Evolutionary conservation across 441 rosid species (phyloP).

Genomic region (Capsella rubella): DNA sequence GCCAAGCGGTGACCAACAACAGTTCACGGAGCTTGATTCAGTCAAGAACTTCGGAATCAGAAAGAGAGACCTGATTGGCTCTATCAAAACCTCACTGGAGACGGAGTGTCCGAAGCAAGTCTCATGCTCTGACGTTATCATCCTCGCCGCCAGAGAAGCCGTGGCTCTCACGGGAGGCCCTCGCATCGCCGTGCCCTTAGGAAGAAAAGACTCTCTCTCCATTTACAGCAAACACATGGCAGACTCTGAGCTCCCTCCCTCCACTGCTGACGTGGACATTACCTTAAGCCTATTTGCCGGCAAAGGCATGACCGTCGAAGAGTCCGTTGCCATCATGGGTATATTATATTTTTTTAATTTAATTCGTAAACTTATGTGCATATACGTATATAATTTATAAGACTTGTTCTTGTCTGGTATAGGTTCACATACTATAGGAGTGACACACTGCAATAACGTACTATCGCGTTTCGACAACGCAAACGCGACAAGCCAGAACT

Average conservation of each 20-base stretch:
- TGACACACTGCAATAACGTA: conserved; percentile 53
- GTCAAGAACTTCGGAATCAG: conserved; percentile 55
- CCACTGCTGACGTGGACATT: conserved; percentile 49
- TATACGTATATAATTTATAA: conserved; percentile 1
- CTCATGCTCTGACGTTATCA: conserved; percentile 55
- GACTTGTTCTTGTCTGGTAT: not conserved
- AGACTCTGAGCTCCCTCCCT: conserved; percentile 51
- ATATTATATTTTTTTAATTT: not conserved
- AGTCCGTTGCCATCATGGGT: conserved; percentile 63
- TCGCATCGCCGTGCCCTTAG: conserved; percentile 50
- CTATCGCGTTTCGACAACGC: conserved; percentile 41
- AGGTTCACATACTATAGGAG: conserved; percentile 56
- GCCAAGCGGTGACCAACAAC: conserved; percentile 35
- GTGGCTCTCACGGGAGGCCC: conserved; percentile 52
- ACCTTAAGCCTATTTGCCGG: conserved; percentile 45
- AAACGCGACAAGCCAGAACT: conserved; percentile 35
- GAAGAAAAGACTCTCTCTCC: conserved; percentile 49
- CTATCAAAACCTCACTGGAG: conserved; percentile 51
- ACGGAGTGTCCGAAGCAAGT: conserved; percentile 52
- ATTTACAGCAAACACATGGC: conserved; percentile 45
- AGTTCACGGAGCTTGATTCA: conserved; percentile 47
- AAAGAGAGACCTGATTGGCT: conserved; percentile 51
- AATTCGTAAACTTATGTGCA: too few relatives aligned
- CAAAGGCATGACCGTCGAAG: conserved; percentile 51
- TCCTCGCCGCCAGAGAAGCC: conserved; percentile 56